These are phyloP conservation scores for Kwoniella bestiolae DNA, from an alignment of 768 basidiomycete genomes.

Conservation along the genomic window DNA sequence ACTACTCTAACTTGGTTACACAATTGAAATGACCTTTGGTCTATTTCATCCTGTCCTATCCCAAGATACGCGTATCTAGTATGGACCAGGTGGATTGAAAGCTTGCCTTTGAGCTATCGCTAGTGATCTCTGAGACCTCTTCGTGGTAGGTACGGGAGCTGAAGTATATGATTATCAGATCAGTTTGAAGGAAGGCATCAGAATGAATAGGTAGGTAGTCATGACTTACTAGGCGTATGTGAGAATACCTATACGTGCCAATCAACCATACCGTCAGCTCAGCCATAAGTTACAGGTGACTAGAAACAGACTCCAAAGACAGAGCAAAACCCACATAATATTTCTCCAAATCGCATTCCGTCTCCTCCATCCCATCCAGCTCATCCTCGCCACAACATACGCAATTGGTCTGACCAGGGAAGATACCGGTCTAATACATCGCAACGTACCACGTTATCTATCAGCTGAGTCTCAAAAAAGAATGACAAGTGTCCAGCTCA, in stretches of 20 bases:
- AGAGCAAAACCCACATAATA: slow-evolving; percentile 8
- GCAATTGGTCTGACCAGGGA: slow-evolving; percentile 20
- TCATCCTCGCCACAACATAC: slow-evolving; percentile 8
- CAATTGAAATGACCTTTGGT: neutral
- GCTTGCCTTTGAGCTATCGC: slow-evolving; percentile 14
- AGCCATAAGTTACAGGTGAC: no score
- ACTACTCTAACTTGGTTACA: no score
- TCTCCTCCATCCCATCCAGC: neutral
- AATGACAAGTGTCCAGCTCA: neutral
- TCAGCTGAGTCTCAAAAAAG: neutral
- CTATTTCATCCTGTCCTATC: no score
- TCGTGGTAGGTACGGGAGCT: slow-evolving; percentile 3
- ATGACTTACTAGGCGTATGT: slow-evolving; percentile 10
- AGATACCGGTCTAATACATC: slow-evolving; percentile 8
- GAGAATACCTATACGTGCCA: slow-evolving; percentile 13
- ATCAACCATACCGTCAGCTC: no score
- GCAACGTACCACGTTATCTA: neutral
- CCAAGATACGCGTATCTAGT: no score
- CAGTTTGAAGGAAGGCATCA: no score
- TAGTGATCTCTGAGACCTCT: neutral
- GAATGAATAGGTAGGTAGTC: neutral
- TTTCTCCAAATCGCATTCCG: slow-evolving; percentile 10
- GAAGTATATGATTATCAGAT: neutral
- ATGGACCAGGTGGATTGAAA: slow-evolving; percentile 5
- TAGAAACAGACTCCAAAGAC: neutral